Evolutionary conservation across 2,329 filamentous ascomycete species (phyloP), one percentile per base, ranked within the genome.

Genomic region (Ophiostoma quercus): DNA sequence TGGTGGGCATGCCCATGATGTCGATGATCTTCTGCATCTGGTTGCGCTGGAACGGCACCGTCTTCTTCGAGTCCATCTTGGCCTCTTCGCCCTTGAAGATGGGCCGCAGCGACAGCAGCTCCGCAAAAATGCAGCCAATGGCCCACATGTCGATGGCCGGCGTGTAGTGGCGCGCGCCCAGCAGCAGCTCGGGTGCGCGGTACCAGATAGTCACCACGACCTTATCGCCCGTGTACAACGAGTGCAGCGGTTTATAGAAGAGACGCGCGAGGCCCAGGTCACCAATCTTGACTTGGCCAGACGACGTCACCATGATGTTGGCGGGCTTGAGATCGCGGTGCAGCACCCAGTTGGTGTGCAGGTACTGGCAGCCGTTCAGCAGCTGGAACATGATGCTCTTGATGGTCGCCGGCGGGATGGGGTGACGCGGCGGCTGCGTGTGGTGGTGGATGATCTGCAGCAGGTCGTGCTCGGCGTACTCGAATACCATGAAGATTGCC

Each of bases 131-230:
- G 79, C 95, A 99, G 0, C 95, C 95, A 0, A 99, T 89, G 2
- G 95, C 95, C 95, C 95, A 99, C 79, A 98, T 88, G 78, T 99
- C 95, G 73, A 99, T 92, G 29, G 95, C 94, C 0, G 95, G 94
- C 0, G 95, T 98, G 80, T 99, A 99, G 79, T 99, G 95, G n/a
- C 92, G 87, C 67, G 90, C 92, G 1, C 95, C 95, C 2, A 99
- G 87, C 1, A 99, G 87, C 3, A 99, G 84, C 79, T 99, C 95
- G 0, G 95, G 95, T 0, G 95, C 95, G 29, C 95, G 92, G 76
- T 99, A 99, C 95, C 95, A 99, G 73, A 99, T 99, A 0, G 95
- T 99, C 16, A 99, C 95, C 68, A 99, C 95, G 2, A 99, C 95
- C 78, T 99, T 99, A 75, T 99, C 95, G 68, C 95, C 95, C 22